Percentiles rank a stretch among this genome's conserved stretches.
These are phyloP conservation scores for Rhizoclosmatium globosum DNA, from an alignment of 192 early-diverging fungal genomes.

Conservation along the genomic window DNA sequence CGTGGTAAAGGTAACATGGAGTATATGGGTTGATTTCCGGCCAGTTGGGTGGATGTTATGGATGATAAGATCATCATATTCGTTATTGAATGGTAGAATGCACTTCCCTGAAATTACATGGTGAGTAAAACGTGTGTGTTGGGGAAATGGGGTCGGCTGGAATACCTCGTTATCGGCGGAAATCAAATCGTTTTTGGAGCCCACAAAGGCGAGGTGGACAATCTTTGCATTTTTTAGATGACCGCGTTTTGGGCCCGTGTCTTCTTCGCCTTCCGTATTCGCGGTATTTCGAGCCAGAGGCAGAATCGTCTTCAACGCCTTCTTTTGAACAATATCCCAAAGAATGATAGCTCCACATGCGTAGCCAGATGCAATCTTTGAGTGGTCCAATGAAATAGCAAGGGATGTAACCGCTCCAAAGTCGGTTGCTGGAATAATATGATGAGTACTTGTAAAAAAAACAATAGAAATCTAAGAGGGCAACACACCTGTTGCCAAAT, in stretches of 20 bases:
- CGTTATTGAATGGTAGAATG: constrained; percentile 50
- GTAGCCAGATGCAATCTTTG: constrained; percentile 49
- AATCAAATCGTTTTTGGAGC: constrained; percentile 41
- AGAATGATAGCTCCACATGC: constrained; percentile 47
- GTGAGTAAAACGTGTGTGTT: not conserved
- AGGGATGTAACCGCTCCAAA: constrained; percentile 50
- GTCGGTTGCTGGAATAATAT: constrained; percentile 17
- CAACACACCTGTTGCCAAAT: constrained; percentile 30
- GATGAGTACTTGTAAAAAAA: not conserved
- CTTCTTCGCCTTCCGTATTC: not conserved
- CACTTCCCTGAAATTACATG: constrained; percentile 44
- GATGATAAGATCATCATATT: constrained; percentile 11
- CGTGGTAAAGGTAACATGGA: constrained; percentile 22
- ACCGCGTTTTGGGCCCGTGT: constrained; percentile 24
- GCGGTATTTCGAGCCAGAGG: constrained; percentile 26
- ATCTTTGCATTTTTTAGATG: constrained; percentile 48
- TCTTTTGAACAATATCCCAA: constrained; percentile 55
- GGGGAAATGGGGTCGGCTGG: not conserved
- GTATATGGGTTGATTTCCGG: constrained; percentile 39
- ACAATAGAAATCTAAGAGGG: not conserved
- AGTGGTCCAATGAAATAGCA: constrained; percentile 45
- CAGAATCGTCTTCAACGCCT: constrained; percentile 32
- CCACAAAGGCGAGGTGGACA: constrained; percentile 50
- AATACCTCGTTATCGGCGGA: constrained; percentile 56
- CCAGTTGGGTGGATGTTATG: constrained; percentile 16